Evolutionary conservation across 768 basidiomycete species (phyloP).

Genomic region (Ramaria sp.): DNA sequence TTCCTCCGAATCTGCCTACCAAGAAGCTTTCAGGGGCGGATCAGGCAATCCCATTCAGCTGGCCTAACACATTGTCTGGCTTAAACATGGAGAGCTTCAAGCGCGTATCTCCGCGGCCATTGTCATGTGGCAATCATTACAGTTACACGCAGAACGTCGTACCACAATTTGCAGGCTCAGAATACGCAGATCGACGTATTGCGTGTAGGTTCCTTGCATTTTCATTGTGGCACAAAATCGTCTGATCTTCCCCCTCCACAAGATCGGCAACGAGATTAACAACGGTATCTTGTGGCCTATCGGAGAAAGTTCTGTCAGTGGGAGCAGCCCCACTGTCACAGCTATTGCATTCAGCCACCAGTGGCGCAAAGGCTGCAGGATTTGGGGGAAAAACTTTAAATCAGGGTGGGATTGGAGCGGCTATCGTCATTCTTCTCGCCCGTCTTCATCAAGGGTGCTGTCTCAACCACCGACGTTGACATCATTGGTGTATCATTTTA

Average conservation of each 20-base stretch:
- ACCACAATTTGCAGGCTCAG: constrained; percentile 36
- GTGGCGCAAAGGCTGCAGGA: constrained; percentile 35
- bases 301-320: constrained; percentile 40
- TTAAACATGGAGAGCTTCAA: constrained; percentile 49
- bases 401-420: constrained; percentile 46
- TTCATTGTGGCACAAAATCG: too few relatives aligned
- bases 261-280: constrained; percentile 61
- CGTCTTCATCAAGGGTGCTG: constrained; percentile 42
- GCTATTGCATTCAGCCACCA: constrained; percentile 48
- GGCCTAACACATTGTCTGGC: constrained; percentile 38
- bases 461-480: constrained; percentile 40
- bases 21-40: constrained; percentile 39
- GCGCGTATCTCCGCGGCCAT: constrained; percentile 18
- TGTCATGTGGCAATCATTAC: background rate
- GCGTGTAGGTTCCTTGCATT: constrained; percentile 30
- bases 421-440: constrained; percentile 37
- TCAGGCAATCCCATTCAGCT: constrained; percentile 45
- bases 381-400: constrained; percentile 39
- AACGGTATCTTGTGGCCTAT: constrained; percentile 53
- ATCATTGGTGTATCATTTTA: constrained; percentile 57
- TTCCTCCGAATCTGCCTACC: background rate
- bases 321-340: constrained; percentile 44
- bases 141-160: constrained; percentile 47
- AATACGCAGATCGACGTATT: constrained; percentile 45
- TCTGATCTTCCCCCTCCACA: constrained; percentile 1